Conservation (phyloP, 2,329 filamentous ascomycete species). For the Venturia asperata region DNA sequence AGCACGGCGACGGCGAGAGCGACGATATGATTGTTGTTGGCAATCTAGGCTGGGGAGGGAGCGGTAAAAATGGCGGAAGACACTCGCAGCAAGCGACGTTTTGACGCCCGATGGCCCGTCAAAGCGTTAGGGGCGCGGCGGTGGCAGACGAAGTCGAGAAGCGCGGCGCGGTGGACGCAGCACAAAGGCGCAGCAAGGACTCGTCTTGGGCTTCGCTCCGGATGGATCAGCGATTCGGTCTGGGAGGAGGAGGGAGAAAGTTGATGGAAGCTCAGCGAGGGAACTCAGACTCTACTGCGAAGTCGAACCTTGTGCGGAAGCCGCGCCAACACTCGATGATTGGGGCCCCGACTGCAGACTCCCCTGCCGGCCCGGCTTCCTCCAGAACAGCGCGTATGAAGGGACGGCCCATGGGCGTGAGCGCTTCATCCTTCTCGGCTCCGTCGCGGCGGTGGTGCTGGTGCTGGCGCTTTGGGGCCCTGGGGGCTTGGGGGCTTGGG, state of each 20-base stretch:
- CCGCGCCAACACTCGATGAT: background rate
- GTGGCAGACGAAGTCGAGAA: background rate
- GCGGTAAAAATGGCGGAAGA: background rate
- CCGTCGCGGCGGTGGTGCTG: too few relatives aligned
- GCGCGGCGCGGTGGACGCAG: background rate
- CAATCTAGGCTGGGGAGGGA: background rate
- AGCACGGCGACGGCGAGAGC: background rate
- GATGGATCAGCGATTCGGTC: background rate
- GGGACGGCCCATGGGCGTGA: background rate
- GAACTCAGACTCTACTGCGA: background rate
- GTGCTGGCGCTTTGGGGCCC: too few relatives aligned
- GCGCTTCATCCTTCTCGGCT: conserved; percentile 1
- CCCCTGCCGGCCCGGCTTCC: background rate
- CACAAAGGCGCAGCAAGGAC: background rate
- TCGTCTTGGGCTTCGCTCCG: background rate
- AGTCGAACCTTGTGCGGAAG: background rate
- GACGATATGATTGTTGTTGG: background rate
- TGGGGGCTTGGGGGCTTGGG: too few relatives aligned
- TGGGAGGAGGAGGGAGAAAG: background rate
- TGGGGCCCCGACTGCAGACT: background rate
- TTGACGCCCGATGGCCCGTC: background rate
- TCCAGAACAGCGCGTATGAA: background rate
- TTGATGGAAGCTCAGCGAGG: background rate
- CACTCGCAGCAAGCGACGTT: conserved; percentile 6
- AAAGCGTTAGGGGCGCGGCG: background rate